Evolutionary conservation across 2,329 filamentous ascomycete species (phyloP).

Genomic region (Mycosphaerella sp.): DNA sequence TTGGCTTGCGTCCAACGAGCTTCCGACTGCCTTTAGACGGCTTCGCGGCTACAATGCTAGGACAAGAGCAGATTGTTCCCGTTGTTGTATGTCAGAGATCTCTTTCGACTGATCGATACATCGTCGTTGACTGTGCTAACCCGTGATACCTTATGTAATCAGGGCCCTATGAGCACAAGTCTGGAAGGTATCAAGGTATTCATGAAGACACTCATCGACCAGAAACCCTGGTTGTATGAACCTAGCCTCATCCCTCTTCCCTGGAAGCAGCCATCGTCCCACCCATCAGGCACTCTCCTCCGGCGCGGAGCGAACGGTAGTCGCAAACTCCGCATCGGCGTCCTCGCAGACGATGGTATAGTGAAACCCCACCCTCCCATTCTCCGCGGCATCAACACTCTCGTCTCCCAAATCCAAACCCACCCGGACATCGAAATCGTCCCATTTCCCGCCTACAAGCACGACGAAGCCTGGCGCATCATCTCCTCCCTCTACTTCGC

Average conservation of each 20-base stretch:
- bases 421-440: constrained; percentile 49
- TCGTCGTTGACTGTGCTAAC: too few species aligned
- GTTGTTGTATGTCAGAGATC: neutral
- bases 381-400: constrained; percentile 48
- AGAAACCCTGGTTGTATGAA: constrained; percentile 53
- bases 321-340: constrained; percentile 50
- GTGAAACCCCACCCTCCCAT: constrained; percentile 63
- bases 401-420: constrained; percentile 41
- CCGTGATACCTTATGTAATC: neutral
- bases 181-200: constrained; percentile 51
- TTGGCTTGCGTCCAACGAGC: constrained; percentile 41
- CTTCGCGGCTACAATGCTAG: constrained; percentile 40
- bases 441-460: constrained; percentile 47
- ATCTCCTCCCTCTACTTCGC: constrained; percentile 50
- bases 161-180: constrained; percentile 50
- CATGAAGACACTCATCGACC: constrained; percentile 47
- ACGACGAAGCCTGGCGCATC: constrained; percentile 47
- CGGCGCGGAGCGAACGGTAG: constrained; percentile 20
- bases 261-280: constrained; percentile 38
- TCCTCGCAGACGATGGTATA: constrained; percentile 60
- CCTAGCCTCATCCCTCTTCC: constrained; percentile 55
- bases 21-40: constrained; percentile 42
- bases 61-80: constrained; percentile 42
- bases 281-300: constrained; percentile 14
- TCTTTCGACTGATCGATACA: neutral